A percentile compares a stretch with the other conserved stretches of the same genome.
These are phyloP conservation scores for Russula lepida DNA, from an alignment of 768 basidiomycete species.

Conservation along the genomic window DNA sequence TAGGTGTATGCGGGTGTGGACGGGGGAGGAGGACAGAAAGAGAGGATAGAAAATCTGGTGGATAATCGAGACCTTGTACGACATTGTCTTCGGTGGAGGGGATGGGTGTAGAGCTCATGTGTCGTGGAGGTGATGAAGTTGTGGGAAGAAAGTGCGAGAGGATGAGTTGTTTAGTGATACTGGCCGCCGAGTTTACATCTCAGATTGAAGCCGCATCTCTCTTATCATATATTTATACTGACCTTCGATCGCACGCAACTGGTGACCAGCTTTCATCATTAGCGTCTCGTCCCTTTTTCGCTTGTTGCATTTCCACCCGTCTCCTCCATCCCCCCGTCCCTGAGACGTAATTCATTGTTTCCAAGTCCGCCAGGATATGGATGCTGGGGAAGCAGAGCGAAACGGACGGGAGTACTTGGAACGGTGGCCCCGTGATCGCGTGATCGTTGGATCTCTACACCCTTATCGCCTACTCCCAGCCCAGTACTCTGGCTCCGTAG, in stretches of 20 bases:
- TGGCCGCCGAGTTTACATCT: constrained; percentile 2
- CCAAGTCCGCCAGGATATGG: neutral
- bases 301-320: neutral
- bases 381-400: neutral
- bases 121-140: neutral
- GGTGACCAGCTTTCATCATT: constrained; percentile 4
- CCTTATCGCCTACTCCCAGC: constrained; percentile 9
- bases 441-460: constrained; percentile 13
- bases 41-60: constrained; percentile 22
- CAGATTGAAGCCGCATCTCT: constrained; percentile 12
- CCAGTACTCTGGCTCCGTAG: constrained; percentile 10
- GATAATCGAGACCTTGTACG: constrained; percentile 24
- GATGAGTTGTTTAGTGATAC: neutral
- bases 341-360: constrained; percentile 12
- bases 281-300: constrained; percentile 7
- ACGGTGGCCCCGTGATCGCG: constrained; percentile 15
- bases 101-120: constrained; percentile 5
- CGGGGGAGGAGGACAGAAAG: constrained; percentile 29
- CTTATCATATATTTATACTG: constrained; percentile 8
- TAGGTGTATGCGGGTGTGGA: constrained; percentile 32
- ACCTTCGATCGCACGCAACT: constrained; percentile 5
- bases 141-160: constrained; percentile 4
- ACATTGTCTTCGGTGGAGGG: constrained; percentile 8
- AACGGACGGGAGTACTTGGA: constrained; percentile 2
- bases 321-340: constrained; percentile 2